Percentiles rank a stretch among this genome's conserved stretches.
These are phyloP conservation scores for Spergularia bocconei DNA, from an alignment of 148 eudicot genomes.

Conservation along the genomic window DNA sequence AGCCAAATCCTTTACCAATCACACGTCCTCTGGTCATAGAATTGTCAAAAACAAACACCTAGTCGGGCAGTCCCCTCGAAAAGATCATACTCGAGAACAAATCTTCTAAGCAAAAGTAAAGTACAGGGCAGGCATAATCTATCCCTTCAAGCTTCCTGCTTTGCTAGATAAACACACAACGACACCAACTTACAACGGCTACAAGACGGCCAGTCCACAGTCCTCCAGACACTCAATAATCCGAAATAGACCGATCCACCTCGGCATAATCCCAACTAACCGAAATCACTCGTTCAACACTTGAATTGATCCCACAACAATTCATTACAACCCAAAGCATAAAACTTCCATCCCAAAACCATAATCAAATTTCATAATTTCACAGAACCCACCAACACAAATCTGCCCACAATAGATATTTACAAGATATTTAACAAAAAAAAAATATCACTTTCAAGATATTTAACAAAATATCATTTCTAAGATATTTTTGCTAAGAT, in stretches of 20 bases:
- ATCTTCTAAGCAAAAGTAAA: too few relatives aligned
- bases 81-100: background rate
- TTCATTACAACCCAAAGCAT: background rate
- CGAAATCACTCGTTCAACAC: background rate
- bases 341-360: background rate
- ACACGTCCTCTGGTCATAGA: too few relatives aligned
- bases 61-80: background rate
- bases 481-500: too few relatives aligned
- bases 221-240: background rate
- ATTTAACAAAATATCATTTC: conserved; percentile 15
- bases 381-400: background rate
- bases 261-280: background rate
- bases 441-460: conserved; percentile 5
- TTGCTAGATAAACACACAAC: background rate
- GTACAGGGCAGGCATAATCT: too few relatives aligned
- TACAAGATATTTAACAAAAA: conserved; percentile 6
- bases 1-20: too few relatives aligned
- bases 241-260: background rate
- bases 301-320: background rate
- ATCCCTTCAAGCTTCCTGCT: background rate
- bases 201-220: background rate
- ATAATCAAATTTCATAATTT: background rate
- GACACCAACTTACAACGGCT: background rate
- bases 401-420: background rate
- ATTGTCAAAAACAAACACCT: too few relatives aligned